Evolutionary conservation across 2,329 filamentous ascomycete genomes (phyloP), one percentile per base, ranked within the genome.

Genomic region (Aspergillus vadensis): DNA sequence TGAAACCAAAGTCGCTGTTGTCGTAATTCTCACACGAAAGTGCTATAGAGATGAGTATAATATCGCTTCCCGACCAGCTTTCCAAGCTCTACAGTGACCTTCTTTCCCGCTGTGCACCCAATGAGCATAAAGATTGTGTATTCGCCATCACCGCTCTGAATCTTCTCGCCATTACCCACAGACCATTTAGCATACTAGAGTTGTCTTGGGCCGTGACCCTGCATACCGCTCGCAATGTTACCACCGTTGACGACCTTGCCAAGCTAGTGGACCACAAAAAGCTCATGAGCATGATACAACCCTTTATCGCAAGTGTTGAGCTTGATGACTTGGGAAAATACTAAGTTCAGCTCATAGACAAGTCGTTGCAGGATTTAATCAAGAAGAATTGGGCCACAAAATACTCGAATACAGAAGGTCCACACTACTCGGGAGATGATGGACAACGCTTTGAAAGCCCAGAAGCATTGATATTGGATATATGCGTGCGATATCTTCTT

Each of bases 141-240:
- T 58, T 67, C 55, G 58, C 63, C 30, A 55, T 27, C 19, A 63
- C 53, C 25, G 66, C 66, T 49, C 54, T 68, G 41, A 65, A 68
- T 48, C 25, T 74, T 56, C 67, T 74, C 12, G 38, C 54, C 14
- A 27, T 58, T 30, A 38, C 17, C 19, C 65, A 64, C 60, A 69
- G 71, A 65, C 66, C 70, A 30, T 63, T 74, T 4, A 72, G 70
- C 58, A 71, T 73, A 17, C 55, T 70, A 3, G 71, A 74, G 58
- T 68, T 74, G 19, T 63, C 65, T 15, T 74, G 70, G 70, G 72
- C 72, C 6, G 65, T 64, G 36, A 61, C 67, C 21, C 62, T 73
- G 57, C 66, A 58, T 38, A 17, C 39, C 5, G 21, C 52, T 51
- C 25, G 52, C 38, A 44, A 68, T 47, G 50, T 71, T 49, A 69